Evolutionary conservation across 352 stramenopile genomes (phyloP), one percentile per base, ranked within the genome.

Genomic region (Elongisporangium anandrum): DNA sequence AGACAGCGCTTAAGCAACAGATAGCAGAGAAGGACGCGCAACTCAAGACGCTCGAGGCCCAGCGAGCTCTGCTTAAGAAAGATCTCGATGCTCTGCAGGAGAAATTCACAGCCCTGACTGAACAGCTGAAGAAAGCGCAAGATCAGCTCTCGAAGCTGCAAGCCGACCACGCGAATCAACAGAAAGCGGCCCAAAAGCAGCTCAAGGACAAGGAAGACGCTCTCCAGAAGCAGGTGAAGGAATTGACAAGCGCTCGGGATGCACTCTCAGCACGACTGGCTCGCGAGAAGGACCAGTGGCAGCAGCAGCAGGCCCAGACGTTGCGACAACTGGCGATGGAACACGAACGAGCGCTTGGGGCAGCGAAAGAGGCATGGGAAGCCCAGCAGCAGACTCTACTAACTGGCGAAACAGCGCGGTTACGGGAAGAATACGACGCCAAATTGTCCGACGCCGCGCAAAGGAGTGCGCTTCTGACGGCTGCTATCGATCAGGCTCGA

Each of bases 171-270:
- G 72, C 81, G 1, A 54, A 56, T 17, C 63, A 73, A 20, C 57
- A 69, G 19, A 75, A 62, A n/a, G 22, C 64, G 1, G 56, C 59
- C 0, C 62, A 71, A 10, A 73, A 78, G n/a, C 54, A 52, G 0
- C 70, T 79, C 49, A 77, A 81, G 34, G 72, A 87, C 13, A 70
- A 71, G 23, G 73, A 87, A 29, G 66, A 79, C 23, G 50, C 62
- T 21, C 57, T 77, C 10, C 55, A 70, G 19, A 81, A 72, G 26
- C 67, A 77, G 54, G 26, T 86, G 19, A 61, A 75, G 47, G 72
- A 70, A 4, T 54, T 83, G 0, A 54, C 65, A 9, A 34, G 24
- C 24, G 24, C 24, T 8, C 24, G 24, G 7, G 24, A 34, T 34
- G 24, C 24, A 7, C 24, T 34, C 7, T 34, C 24, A 34, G 24